Conservation (phyloP, 768 basidiomycete genomes). For the Solioccasus polychromus region DNA sequence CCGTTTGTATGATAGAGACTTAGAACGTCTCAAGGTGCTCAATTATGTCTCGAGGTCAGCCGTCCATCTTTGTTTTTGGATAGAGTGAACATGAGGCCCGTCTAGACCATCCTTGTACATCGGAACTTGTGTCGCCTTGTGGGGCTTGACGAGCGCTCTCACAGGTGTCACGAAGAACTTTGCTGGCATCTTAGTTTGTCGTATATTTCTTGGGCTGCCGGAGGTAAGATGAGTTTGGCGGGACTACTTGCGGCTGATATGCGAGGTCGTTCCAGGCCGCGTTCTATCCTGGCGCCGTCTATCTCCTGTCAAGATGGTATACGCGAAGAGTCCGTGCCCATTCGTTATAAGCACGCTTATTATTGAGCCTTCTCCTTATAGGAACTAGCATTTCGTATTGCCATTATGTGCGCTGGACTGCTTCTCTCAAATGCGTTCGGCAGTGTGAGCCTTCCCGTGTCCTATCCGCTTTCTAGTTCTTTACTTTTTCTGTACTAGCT, state of each 20-base stretch:
- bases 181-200: constrained; percentile 52
- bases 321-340: constrained; percentile 16
- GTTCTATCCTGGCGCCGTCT: constrained; percentile 58
- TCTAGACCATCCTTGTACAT: constrained; percentile 64
- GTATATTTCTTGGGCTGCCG: constrained; percentile 61
- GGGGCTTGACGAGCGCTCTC: constrained; percentile 62
- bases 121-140: constrained; percentile 54
- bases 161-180: constrained; percentile 61
- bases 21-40: constrained; percentile 38
- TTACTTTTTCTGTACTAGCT: constrained; percentile 35
- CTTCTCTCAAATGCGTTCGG: constrained; percentile 68
- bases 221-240: too few species aligned
- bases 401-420: constrained; percentile 56
- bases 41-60: constrained; percentile 50
- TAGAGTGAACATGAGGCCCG: background rate
- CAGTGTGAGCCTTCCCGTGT: constrained; percentile 38
- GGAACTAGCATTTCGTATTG: constrained; percentile 65
- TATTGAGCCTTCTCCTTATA: constrained; percentile 14
- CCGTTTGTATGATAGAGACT: background rate
- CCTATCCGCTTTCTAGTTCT: background rate
- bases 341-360: background rate
- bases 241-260: too few species aligned
- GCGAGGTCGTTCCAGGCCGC: constrained; percentile 38
- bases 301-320: constrained; percentile 30
- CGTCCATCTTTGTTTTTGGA: background rate